Evolutionary conservation across 2,329 filamentous ascomycete species (phyloP), one percentile per base, ranked within the genome.

Genomic region (Botrytis aclada): DNA sequence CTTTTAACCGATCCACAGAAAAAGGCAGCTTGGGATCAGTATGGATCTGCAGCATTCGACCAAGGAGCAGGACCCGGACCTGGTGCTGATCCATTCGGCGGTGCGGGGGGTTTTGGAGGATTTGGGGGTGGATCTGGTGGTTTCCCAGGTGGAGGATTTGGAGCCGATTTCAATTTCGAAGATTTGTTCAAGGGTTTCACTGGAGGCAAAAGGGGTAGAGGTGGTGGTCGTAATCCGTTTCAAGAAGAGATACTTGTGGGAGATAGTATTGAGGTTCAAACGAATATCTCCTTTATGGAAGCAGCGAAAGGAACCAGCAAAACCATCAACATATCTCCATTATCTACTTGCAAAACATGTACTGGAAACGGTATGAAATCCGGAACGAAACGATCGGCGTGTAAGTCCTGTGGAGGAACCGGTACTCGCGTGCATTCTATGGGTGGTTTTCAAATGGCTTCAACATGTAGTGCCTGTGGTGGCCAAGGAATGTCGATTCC

Each of bases 361-460:
- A 85, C 87, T 20, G 96, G 96, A 67, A 93, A 87, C 77, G 96
- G 96, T 0, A 79, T 98, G 82, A 98, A 97, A 85, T 83, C 90
- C 74, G 95, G 95, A 18, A 88, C 91, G 20, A 90, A 92, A 82
- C 87, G 90, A 77, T 85, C 88, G 37, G 85, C 90, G 75, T 99
- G 96, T 83, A 90, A 90, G 81, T 85, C 88, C 70, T 99, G 96
- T 81, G 91, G 92, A 74, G 96, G 96, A 25, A 94, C 94, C 2
- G 96, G 96, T 69, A 93, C 92, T 54, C 88, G 93, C 72, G 91
- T 98, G 66, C 94, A 97, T 82, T 92, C 94, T 80, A 92, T 98
- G 88, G 94, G 94, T 71, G 95, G 94, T 37, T 98, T 99, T 84
- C 95, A 98, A 84, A 95, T 99, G 91, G 93, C 93, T 7, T 93